Evolutionary conservation across 2,329 filamentous ascomycete genomes (phyloP).

Genomic region (Aspergillus sp.): DNA sequence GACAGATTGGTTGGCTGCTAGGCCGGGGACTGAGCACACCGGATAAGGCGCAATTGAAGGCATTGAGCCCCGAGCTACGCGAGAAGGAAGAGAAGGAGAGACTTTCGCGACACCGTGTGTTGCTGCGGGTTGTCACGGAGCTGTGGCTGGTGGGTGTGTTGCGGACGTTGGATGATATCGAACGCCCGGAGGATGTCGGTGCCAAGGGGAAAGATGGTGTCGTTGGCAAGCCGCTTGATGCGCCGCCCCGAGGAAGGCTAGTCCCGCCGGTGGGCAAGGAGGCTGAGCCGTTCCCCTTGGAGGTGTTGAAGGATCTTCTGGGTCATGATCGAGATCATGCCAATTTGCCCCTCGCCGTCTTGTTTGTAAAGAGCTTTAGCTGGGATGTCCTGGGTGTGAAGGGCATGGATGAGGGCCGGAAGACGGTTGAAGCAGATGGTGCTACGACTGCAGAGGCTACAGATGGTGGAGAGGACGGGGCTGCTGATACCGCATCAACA

Average conservation of each 20-base stretch:
- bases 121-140: constrained; percentile 86
- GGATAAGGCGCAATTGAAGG: constrained; percentile 75
- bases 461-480: constrained; percentile 37
- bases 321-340: constrained; percentile 87
- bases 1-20: constrained; percentile 83
- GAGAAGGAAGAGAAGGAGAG: constrained; percentile 96
- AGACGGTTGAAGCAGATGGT: constrained; percentile 74
- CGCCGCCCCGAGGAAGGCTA: constrained; percentile 56
- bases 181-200: constrained; percentile 54
- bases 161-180: constrained; percentile 65
- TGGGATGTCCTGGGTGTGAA: constrained; percentile 91
- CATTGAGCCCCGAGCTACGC: constrained; percentile 67
- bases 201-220: constrained; percentile 47
- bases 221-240: constrained; percentile 42
- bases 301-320: constrained; percentile 94
- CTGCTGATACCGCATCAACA: constrained; percentile 20
- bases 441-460: constrained; percentile 48
- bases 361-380: constrained; percentile 91
- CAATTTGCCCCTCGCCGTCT: constrained; percentile 82
- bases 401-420: constrained; percentile 66
- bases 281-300: constrained; percentile 86
- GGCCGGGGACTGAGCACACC: constrained; percentile 86
- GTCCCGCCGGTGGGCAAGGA: constrained; percentile 53
- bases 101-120: constrained; percentile 70
- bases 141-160: constrained; percentile 89